Evolutionary conservation across 129 eudicot species (phyloP).

Genomic region (Flaveria ramosissima): DNA sequence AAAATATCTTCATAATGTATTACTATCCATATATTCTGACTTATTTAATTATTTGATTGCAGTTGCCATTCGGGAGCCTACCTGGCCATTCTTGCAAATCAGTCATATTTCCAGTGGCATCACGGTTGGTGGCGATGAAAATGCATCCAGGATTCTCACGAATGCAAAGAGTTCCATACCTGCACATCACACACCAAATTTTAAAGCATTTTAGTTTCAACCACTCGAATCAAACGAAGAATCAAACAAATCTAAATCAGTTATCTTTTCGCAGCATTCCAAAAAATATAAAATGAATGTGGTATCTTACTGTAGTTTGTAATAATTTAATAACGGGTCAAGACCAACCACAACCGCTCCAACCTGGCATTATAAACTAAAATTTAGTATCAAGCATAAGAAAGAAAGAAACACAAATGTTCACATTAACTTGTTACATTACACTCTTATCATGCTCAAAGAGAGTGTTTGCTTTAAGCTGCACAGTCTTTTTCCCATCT

Average conservation of each 20-base stretch:
- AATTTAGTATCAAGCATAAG: background rate
- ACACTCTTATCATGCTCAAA: conserved; percentile 89
- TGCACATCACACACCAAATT: conserved; percentile 16
- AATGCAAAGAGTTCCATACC: conserved; percentile 93
- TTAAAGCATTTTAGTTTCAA: background rate
- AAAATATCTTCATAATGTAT: background rate
- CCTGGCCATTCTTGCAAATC: conserved; percentile 98
- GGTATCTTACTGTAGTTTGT: conserved; percentile 82
- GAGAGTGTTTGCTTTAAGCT: conserved; percentile 59
- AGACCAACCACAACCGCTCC: conserved; percentile 98
- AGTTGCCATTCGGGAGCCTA: conserved; percentile 17
- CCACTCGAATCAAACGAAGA: background rate
- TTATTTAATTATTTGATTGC: background rate
- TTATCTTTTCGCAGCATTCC: too few species aligned
- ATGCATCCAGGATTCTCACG: conserved; percentile 95
- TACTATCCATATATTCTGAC: background rate
- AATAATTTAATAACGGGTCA: conserved; percentile 72
- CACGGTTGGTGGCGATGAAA: conserved; percentile 91
- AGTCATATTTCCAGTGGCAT: conserved; percentile 90
- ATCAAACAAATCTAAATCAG: background rate
- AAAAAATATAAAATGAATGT: too few species aligned
- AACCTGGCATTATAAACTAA: conserved; percentile 50
- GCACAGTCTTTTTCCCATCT: conserved; percentile 67
- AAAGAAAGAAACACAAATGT: background rate
- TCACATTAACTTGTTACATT: conserved; percentile 38